phyloP scores from a whole-genome alignment of 129 eudicot species.

The Cynara cardunculus region DNA sequence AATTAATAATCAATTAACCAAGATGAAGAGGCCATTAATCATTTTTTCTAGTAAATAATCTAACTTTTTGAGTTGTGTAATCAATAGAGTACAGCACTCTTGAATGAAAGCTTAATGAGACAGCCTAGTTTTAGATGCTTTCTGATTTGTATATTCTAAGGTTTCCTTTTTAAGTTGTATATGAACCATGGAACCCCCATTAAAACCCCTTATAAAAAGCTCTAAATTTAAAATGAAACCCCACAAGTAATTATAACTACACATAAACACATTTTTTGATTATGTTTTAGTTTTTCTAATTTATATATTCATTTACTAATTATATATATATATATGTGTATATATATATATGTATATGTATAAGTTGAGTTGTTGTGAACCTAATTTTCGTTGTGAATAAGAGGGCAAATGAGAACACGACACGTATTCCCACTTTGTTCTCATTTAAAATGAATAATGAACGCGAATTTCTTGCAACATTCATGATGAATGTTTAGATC shows the following conservation, averaged over 20 bases:
- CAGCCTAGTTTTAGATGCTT: constrained; percentile 22
- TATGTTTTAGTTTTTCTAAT: not conserved
- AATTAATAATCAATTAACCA: not conserved
- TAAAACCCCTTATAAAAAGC: constrained; percentile 18
- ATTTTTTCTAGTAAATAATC: not conserved
- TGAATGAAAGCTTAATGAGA: constrained; percentile 9
- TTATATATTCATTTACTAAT: not conserved
- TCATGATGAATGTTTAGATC: not conserved
- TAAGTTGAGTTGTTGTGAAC: not conserved
- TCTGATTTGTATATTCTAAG: constrained; percentile 13
- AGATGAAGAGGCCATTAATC: not conserved
- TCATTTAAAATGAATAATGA: not conserved
- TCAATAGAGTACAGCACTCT: not conserved
- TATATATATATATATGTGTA: not conserved
- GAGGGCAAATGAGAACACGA: not conserved
- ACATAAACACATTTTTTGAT: not conserved
- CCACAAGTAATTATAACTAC: not conserved
- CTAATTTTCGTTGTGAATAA: too few relatives aligned
- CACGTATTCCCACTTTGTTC: not conserved
- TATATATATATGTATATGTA: not conserved
- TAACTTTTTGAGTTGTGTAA: constrained; percentile 10
- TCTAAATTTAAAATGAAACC: not conserved
- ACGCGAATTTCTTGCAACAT: not conserved
- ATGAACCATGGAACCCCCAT: constrained; percentile 20
- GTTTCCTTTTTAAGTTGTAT: constrained; percentile 23